Base-by-base conservation (phyloP, 768 basidiomycete species). In the Russula lepida region DNA sequence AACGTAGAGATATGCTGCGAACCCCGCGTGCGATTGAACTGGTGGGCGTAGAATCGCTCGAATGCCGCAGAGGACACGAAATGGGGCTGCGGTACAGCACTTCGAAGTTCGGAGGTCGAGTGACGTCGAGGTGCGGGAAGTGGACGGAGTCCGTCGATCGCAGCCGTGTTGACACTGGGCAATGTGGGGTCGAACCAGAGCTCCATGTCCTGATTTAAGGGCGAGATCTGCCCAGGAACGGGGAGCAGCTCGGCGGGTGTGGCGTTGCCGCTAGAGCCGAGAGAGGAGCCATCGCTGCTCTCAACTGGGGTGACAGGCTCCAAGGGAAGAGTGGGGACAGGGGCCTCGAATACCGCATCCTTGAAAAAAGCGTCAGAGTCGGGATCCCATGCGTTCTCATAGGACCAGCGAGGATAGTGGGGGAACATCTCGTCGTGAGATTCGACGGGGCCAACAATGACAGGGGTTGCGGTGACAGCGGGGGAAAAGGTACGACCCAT, bases 291-390 rank as follows among this genome's bases (percentile, higher is more conserved):
- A 37, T 59, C 58, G 30, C 52, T 52, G 59, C 62, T 64, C 33
- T 59, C 58, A 23, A 53, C 55, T 25, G 58, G 62, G 28, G 56
- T 54, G 13, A 64, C 37, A 25, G 66, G 62, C 9, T 65, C 64
- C 30, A 56, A 37, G 25, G 67, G 66, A 44, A 48, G 46, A 11
- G 33, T 27, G 6, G 65, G 47, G 44, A 67, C 54, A 27, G 53
- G 39, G 11, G 58, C 59, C 59, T 67, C 67, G 32, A 64, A 64
- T 21, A 67, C 60, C 7, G 62, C 66, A 41, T 67, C 65, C 44
- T 61, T 55, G 50, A 67, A 67, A 59, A 67, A 67, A 23, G 66
- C 66, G 21, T 67, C 67, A 0, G 59, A 61, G 52, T 67, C 67
- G 43, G 67, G 67, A 58, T 67, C 67, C 56, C 63, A 67, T 35